Conservation (phyloP, 441 rosid species). For the Euphorbia schlechtendalii region DNA sequence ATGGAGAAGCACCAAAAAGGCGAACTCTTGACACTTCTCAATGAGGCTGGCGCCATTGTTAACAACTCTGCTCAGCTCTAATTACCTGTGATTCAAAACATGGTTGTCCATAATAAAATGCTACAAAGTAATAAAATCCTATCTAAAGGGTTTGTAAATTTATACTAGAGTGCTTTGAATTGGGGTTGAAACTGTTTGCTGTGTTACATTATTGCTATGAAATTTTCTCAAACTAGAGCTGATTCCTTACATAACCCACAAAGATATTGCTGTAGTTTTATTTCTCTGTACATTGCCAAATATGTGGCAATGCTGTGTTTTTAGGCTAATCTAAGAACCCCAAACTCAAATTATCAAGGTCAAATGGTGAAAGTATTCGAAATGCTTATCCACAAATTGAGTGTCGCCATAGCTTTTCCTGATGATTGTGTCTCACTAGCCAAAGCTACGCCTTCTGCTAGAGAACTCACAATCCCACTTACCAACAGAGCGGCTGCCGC, state of each 20-base stretch:
- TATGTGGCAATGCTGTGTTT: neutral
- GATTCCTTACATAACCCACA: neutral
- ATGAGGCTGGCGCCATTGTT: conserved; percentile 47
- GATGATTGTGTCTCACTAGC: conserved; percentile 71
- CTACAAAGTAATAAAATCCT: neutral
- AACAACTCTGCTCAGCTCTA: conserved; percentile 36
- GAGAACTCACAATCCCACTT: conserved; percentile 42
- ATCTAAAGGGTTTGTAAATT: neutral
- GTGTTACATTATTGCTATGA: neutral
- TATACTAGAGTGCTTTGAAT: neutral
- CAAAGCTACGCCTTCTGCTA: conserved; percentile 62
- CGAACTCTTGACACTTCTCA: conserved; percentile 45
- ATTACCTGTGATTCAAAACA: neutral
- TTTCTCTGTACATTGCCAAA: neutral
- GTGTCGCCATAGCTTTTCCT: conserved; percentile 68
- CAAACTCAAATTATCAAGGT: neutral
- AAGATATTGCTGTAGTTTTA: neutral
- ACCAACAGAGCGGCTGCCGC: conserved; percentile 92
- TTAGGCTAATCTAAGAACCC: neutral
- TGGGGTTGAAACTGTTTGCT: neutral
- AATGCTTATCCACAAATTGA: conserved; percentile 50
- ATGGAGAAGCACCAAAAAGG: conserved; percentile 46
- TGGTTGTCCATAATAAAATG: neutral
- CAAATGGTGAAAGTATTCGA: conserved; percentile 39
- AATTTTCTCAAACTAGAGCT: neutral